Conservation (phyloP, 2,329 filamentous ascomycete species). For the Triangularia setosa region DNA sequence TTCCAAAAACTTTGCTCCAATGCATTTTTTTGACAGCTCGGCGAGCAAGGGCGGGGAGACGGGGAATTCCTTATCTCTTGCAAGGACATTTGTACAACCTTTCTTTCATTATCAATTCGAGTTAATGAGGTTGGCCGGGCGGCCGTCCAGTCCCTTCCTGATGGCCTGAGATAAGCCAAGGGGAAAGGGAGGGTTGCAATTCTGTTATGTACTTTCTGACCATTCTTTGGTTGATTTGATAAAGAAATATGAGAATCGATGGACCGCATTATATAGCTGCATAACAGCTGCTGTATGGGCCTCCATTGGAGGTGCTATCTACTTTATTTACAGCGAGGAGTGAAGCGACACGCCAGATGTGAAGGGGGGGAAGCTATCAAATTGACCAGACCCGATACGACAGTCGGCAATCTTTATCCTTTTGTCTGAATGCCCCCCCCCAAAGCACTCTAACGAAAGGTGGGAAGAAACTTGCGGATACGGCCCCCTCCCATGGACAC, state of each 20-base stretch:
- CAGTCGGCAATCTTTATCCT: background rate
- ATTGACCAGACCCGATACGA: background rate
- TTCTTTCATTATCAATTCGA: background rate
- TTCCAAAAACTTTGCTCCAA: background rate
- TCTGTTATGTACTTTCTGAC: background rate
- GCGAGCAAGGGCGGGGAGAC: background rate
- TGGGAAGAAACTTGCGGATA: background rate
- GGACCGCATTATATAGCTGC: background rate
- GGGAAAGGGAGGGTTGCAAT: background rate
- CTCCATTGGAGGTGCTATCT: background rate
- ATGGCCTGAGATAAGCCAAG: background rate
- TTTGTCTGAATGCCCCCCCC: background rate
- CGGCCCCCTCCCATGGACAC: background rate
- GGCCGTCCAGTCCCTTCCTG: too few relatives aligned
- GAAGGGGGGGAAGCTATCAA: background rate
- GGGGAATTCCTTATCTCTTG: background rate
- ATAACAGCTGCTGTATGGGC: background rate
- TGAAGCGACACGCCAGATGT: background rate
- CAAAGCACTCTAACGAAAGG: background rate
- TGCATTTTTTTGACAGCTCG: background rate
- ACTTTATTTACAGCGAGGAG: background rate
- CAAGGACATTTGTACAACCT: background rate
- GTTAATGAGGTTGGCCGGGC: too few relatives aligned
- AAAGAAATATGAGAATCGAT: background rate
- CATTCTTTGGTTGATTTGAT: background rate